Evolutionary conservation across 2,329 filamentous ascomycete species (phyloP), one percentile per base, ranked within the genome.

Genomic region (Fusarium pilosicola): DNA sequence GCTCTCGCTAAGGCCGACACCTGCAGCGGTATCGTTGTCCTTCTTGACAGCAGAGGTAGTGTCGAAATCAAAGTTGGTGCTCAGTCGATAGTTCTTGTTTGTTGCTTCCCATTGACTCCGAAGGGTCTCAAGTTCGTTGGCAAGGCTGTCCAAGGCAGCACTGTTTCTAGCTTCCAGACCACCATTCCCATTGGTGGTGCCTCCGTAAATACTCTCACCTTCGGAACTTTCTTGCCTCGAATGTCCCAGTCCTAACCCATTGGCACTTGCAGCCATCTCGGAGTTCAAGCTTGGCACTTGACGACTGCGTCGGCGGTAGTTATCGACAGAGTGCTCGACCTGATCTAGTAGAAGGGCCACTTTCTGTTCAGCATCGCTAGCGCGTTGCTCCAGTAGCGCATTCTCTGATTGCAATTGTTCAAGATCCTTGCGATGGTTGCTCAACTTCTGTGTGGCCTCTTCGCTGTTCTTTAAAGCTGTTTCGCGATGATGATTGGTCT

Each of bases 61-160:
- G 64, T 97, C 95, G 77, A 97, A 95, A 80, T 98, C 95, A 77
- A 97, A 97, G 58, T 93, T 91, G 79, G 92, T 95, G 82, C 94
- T 97, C 49, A 98, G 85, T 30, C 96, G 92, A 82, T 98, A 98
- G 78, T 94, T 97, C 83, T 97, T 96, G 84, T 96, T 98, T 18
- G 95, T 97, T 44, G 92, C 94, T 84, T 98, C 95, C 96, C 96
- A 99, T 78, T 98, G 95, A 59, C 88, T 94, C 59, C 96, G 91
- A 54, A 99, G 87, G 18, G 94, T 93, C 81, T 99, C 96, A 13
- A 99, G 90, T 84, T 99, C 96, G 72, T 90, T 94, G 17, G 96
- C 96, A 30, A 99, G 89, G 73, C 92, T 96, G 82, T 99, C 96
- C 26, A 99, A 88, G 7, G 95, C 96, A 75, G 84, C 86, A 78